Base-by-base conservation (phyloP, 1,284 basidiomycete species). In the Irpex sp. region DNA sequence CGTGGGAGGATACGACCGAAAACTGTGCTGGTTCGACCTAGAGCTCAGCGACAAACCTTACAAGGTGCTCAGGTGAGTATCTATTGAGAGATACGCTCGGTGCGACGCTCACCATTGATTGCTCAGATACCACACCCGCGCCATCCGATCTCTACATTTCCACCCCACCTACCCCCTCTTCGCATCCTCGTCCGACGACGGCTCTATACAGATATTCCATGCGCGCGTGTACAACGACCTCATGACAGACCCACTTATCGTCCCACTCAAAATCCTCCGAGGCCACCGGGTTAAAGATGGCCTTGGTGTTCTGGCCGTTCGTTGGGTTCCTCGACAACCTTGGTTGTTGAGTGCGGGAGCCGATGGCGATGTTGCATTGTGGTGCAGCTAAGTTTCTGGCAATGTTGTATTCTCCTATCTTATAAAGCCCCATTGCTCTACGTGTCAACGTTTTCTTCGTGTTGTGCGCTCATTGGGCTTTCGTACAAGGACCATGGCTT, bases 1-100 rank as follows among this genome's bases (percentile, higher is more conserved):
- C 68, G 92, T 99, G 51, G 97, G 97, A 64, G 93, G 93, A 59
- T 99, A 99, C 77, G 97, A 99, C 79, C 91, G 94, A 69, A 97
- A 98, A 76, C 80, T 99, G 15, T 95, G 94, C 71, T 99, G 97
- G 97, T 99, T 99, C 76, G 97, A 99, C 79, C 81, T 99, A 64
- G 97, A 99, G 72, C 86, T 99, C 61, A 93, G 90, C 70, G 90
- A 92, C 68, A 95, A 97, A 74, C 97, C 97, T 1, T 99, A 96
- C 85, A 97, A 97, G 78, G 89, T 97, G 62, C 80, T 99, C 69
- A 88, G 95, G 89, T 94, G 65, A 54, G 75, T 62, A 13, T 56
- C 26, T 4, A 47, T 17, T 9, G 26, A 26, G 26, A 26, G 26
- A 21, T n/a, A 11, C 50, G 33, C 31, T 57, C 51, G 33, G 39